Percentiles rank a stretch among this genome's conserved stretches.
phyloP scores from a whole-genome alignment of 805 yeast genomes.

The Ogataea paraovalis region DNA sequence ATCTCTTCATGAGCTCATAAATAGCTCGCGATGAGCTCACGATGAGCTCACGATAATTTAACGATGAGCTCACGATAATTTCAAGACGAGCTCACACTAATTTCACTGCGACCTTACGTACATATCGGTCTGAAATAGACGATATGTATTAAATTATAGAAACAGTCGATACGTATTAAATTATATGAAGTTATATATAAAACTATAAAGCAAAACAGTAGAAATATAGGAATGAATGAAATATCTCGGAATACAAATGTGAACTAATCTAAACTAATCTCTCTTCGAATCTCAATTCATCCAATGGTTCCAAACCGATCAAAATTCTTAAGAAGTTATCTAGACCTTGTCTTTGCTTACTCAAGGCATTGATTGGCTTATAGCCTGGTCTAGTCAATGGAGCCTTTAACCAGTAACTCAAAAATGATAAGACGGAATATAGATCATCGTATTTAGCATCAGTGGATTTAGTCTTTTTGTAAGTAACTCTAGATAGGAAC shows the following conservation, averaged over 20 bases:
- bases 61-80: too few species aligned
- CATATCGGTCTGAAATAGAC: too few species aligned
- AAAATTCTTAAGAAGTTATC: slow-evolving; percentile 87
- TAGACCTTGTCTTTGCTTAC: slow-evolving; percentile 89
- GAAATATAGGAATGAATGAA: too few species aligned
- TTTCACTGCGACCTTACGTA: too few species aligned
- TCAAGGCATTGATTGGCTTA: slow-evolving; percentile 87
- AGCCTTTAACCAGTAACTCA: slow-evolving; percentile 95
- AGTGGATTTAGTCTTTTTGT: slow-evolving; percentile 51
- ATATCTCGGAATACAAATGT: neutral
- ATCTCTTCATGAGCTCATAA: too few species aligned
- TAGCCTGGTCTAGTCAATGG: slow-evolving; percentile 90
- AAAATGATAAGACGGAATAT: slow-evolving; percentile 81
- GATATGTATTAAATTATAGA: neutral
- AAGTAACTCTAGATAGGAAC: slow-evolving; percentile 80
- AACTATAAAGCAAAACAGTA: neutral
- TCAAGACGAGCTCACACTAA: too few species aligned
- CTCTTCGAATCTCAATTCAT: slow-evolving; percentile 93
- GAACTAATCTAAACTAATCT: slow-evolving; percentile 45
- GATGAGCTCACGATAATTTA: too few species aligned
- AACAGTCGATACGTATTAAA: too few species aligned
- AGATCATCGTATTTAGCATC: slow-evolving; percentile 50
- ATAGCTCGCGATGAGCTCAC: too few species aligned
- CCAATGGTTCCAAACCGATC: slow-evolving; percentile 85
- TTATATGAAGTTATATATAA: neutral